A percentile compares a stretch with the other conserved stretches of the same genome.
Evolutionary conservation across 352 stramenopile species (phyloP).

Genomic region (Phytopythium vexans): DNA sequence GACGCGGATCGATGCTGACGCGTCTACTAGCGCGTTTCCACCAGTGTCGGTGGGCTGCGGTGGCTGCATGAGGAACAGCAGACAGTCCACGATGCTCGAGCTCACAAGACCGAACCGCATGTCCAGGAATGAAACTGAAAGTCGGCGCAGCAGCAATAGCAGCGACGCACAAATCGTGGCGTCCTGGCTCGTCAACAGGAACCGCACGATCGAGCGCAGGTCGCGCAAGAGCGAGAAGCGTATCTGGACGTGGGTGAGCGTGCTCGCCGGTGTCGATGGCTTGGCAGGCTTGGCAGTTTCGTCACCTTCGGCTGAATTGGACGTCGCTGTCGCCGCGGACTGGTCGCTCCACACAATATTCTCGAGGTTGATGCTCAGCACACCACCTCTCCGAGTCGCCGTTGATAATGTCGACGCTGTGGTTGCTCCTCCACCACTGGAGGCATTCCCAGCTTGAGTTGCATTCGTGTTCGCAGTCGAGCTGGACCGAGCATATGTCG

Average conservation of each 20-base stretch:
- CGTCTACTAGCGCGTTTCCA: not conserved
- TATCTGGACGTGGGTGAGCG: constrained; percentile 48
- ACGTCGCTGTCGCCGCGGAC: constrained; percentile 7
- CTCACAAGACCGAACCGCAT: constrained; percentile 73
- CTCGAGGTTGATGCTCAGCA: constrained; percentile 74
- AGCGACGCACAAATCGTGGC: constrained; percentile 43
- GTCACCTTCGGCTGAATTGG: not conserved
- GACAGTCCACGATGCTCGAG: constrained; percentile 71
- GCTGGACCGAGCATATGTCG: constrained; percentile 44
- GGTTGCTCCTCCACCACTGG: constrained; percentile 9
- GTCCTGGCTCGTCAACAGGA: constrained; percentile 60
- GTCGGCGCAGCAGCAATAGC: constrained; percentile 49
- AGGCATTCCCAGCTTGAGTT: constrained; percentile 3
- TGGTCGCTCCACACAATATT: constrained; percentile 85
- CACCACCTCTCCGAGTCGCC: constrained; percentile 45
- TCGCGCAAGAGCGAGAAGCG: constrained; percentile 74
- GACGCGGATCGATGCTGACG: constrained; percentile 21
- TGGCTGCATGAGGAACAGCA: constrained; percentile 55
- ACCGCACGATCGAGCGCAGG: constrained; percentile 56
- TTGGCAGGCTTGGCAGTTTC: not conserved
- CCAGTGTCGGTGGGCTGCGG: not conserved
- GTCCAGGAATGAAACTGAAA: constrained; percentile 68
- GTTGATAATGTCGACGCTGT: constrained; percentile 1
- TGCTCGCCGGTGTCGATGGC: constrained; percentile 13
- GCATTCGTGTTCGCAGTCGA: constrained; percentile 4